Evolutionary conservation across 2,329 filamentous ascomycete species (phyloP).

Genomic region (Triangularia verruculosa): DNA sequence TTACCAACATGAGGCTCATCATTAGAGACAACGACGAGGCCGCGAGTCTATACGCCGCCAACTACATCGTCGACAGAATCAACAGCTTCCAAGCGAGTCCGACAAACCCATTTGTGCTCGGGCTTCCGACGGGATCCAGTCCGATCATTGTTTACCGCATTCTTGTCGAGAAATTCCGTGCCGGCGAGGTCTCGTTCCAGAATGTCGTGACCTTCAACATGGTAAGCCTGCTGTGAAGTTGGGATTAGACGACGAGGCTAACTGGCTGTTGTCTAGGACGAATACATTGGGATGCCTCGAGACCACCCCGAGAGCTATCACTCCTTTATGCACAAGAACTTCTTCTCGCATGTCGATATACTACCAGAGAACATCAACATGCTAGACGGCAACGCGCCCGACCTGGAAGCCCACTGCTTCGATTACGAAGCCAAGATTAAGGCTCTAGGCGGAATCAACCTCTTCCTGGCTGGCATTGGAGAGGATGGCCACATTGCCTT

Average conservation of each 20-base stretch:
- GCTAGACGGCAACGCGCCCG: conserved; percentile 67
- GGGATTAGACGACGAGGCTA: not conserved
- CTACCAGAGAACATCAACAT: conserved; percentile 68
- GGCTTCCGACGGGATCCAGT: conserved; percentile 69
- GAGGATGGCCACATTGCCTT: conserved; percentile 79
- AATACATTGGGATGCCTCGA: conserved; percentile 70
- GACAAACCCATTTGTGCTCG: conserved; percentile 66
- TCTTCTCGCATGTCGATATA: conserved; percentile 73
- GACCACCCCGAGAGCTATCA: conserved; percentile 77
- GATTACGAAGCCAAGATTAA: conserved; percentile 70
- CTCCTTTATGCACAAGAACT: conserved; percentile 79
- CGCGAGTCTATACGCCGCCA: conserved; percentile 66
- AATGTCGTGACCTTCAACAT: conserved; percentile 71
- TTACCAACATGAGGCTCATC: conserved; percentile 63
- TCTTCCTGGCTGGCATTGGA: conserved; percentile 74
- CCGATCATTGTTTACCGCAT: conserved; percentile 67
- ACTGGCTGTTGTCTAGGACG: conserved; percentile 60
- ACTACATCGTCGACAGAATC: conserved; percentile 73
- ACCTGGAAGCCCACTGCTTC: conserved; percentile 68
- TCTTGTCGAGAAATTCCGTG: conserved; percentile 61
- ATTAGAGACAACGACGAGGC: conserved; percentile 61
- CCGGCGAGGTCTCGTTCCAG: conserved; percentile 48
- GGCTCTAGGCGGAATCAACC: conserved; percentile 66
- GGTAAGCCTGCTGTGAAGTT: conserved; percentile 22
- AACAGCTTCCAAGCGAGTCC: conserved; percentile 63